Percentiles rank a stretch among this genome's conserved stretches.
Conservation (phyloP, 768 basidiomycete genomes). For the Suillus sp. region DNA sequence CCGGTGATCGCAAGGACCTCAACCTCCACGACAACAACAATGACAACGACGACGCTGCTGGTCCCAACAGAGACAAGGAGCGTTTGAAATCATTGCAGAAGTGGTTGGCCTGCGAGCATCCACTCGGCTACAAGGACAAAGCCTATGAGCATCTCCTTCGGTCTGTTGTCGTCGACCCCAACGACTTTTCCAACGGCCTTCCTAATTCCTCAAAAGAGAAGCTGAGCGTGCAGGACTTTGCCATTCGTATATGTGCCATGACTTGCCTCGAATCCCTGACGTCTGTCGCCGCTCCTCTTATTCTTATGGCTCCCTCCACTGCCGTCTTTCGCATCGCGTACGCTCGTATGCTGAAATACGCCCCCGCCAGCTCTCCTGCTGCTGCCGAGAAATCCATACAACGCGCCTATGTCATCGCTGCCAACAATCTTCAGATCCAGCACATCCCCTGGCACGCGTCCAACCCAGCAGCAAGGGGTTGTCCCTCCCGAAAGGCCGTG, state of each 20-base stretch:
- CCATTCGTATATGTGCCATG: neutral
- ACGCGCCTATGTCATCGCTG: neutral
- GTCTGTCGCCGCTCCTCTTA: neutral
- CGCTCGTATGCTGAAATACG: neutral
- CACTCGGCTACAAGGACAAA: neutral
- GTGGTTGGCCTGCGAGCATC: neutral
- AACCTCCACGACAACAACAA: no score
- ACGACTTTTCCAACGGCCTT: neutral
- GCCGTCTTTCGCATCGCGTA: neutral
- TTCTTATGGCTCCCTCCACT: neutral
- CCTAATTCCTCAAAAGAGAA: neutral
- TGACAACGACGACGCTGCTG: neutral
- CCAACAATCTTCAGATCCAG: neutral
- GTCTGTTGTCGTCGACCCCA: neutral
- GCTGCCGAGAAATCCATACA: neutral
- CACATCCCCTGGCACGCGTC: neutral
- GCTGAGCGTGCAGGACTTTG: neutral
- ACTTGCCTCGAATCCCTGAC: neutral
- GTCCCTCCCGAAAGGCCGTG: neutral
- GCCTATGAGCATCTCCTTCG: neutral
- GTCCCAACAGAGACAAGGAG: no score
- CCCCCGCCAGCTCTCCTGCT: neutral
- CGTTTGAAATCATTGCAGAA: no score
- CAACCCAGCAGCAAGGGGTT: fast-evolving
- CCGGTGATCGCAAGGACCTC: neutral